Base-by-base conservation (phyloP, 2,329 filamentous ascomycete genomes). In the Claviceps quebecensis region DNA sequence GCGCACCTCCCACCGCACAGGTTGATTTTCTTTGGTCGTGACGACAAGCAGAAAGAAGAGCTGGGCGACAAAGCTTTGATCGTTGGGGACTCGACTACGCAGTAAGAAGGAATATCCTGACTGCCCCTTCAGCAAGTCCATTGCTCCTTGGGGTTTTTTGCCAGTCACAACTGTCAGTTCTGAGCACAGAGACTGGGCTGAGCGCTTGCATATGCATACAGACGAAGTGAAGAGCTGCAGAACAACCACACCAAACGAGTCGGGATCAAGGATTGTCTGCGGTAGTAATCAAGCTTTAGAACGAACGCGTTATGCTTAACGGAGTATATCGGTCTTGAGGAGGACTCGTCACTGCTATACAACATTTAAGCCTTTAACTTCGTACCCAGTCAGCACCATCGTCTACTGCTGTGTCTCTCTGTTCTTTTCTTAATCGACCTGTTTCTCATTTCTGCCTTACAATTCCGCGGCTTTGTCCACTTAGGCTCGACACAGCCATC, bases 151-250 rank as follows among this genome's bases (percentile, higher is more conserved):
- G 37, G 17, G 19, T 16, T 34, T 19, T 38, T 13, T 50, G 48
- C 41, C 34, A 36, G 34, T 34, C 17, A 44, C 37, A 36, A 34
- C 49, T 51, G 44, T 11, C 22, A 45, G 22, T 36, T 51, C 44
- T 47, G 43, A 41, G 49, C 49, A 36, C 36, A 51, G 34, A 46
- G 29, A 47, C 44, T 45, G 13, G 8, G 41, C 40, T 49, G 22
- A 22, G 19, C 43, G 38, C 37, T 50, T 45, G 44, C 47, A 47
- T 47, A 29, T 52, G 46, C 46, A 48, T 46, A 44, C 51, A 50
- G 51, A 41, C 47, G 34, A 52, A 14, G 19, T 29, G 44, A 17
- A 39, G 39, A 48, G 16, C 40, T 48, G n/a, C 34, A 47, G 46
- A 22, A 39, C 41, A 22, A 38, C 26, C 38, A 37, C n/a, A 13